phyloP scores from a whole-genome alignment of 176 grass and related monocot species.

The Oryza longistaminata region DNA sequence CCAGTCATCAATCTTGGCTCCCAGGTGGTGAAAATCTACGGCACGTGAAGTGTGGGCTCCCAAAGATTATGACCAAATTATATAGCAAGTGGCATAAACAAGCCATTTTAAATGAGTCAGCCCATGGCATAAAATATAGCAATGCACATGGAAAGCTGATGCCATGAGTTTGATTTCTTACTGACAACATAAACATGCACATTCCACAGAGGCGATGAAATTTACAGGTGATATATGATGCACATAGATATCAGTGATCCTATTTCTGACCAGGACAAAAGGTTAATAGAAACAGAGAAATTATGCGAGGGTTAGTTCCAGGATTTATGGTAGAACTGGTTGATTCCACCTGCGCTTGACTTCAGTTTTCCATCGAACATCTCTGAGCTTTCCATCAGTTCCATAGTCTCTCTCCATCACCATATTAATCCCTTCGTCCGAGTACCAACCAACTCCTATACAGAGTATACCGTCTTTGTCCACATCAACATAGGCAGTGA shows the following conservation, averaged over 20 bases:
- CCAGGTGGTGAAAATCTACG: constrained; percentile 15
- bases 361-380: constrained; percentile 86
- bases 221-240: constrained; percentile 34
- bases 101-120: background rate
- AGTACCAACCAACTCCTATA: constrained; percentile 89
- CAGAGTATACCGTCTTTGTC: constrained; percentile 72
- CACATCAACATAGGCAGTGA: constrained; percentile 86
- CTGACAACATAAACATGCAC: constrained; percentile 12
- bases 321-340: constrained; percentile 23
- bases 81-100: constrained; percentile 36
- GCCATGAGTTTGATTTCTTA: background rate
- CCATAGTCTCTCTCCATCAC: constrained; percentile 97
- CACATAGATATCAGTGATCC: constrained; percentile 30
- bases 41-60: background rate
- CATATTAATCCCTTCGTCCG: constrained; percentile 94
- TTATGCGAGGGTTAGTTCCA: background rate
- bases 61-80: background rate
- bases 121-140: constrained; percentile 20
- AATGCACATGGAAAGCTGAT: constrained; percentile 33
- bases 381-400: constrained; percentile 76
- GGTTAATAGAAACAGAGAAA: constrained; percentile 1
- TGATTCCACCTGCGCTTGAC: constrained; percentile 84
- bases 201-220: constrained; percentile 16
- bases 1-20: constrained; percentile 17
- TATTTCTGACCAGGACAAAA: constrained; percentile 36